Evolutionary conservation across 192 early-diverging fungal genomes (phyloP).

Genomic region (Phlyctochytrium bullatum): DNA sequence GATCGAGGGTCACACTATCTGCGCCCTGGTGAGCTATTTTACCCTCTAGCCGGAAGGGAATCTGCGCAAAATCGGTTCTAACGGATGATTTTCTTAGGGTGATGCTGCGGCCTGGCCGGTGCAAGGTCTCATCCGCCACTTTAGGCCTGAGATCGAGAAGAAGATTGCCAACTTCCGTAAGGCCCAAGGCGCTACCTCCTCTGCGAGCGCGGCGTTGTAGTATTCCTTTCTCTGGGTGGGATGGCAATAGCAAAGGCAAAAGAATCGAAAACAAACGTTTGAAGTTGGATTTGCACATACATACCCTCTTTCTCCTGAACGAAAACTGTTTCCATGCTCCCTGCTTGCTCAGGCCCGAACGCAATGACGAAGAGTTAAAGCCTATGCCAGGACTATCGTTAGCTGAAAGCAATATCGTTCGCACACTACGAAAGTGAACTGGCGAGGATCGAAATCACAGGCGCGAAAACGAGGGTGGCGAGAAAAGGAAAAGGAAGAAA

Average conservation of each 20-base stretch:
- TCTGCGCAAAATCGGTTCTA: too few relatives aligned
- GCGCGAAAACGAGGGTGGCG: too few relatives aligned
- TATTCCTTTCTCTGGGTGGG: not conserved
- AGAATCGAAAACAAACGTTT: not conserved
- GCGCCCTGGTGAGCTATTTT: constrained; percentile 68
- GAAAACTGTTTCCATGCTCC: too few relatives aligned
- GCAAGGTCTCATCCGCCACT: constrained; percentile 91
- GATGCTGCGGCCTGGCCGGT: constrained; percentile 99
- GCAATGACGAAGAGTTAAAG: too few relatives aligned
- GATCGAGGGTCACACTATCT: constrained; percentile 99
- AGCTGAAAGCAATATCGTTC: too few relatives aligned
- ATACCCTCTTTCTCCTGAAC: too few relatives aligned
- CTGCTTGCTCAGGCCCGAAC: too few relatives aligned
- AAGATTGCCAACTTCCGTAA: constrained; percentile 39
- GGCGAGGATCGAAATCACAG: too few relatives aligned
- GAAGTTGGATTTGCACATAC: too few relatives aligned
- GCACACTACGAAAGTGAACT: too few relatives aligned
- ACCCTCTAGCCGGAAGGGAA: not conserved
- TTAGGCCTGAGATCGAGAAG: constrained; percentile 80
- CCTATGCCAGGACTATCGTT: too few relatives aligned
- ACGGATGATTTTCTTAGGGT: constrained; percentile 46
- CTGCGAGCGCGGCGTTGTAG: not conserved
- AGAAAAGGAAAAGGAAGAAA: too few relatives aligned
- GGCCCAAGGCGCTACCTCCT: not conserved
- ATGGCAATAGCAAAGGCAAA: not conserved